Evolutionary conservation across 2,329 filamentous ascomycete genomes (phyloP).

Genomic region (Clathrospora elynae): DNA sequence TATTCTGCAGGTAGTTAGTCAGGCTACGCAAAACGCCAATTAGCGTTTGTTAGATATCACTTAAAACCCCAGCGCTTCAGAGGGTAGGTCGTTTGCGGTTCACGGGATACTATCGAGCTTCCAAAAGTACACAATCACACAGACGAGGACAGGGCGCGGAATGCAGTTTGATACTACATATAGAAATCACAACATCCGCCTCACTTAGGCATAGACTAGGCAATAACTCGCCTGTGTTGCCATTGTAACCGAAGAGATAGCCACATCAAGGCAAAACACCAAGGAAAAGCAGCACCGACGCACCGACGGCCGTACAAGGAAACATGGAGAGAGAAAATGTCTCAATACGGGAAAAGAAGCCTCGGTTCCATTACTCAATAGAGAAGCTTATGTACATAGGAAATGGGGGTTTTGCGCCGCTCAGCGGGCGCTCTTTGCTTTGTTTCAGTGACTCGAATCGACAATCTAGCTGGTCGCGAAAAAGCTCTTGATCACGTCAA

Average conservation of each 20-base stretch:
- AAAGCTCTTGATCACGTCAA: slow-evolving; percentile 36
- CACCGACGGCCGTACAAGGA: slow-evolving; percentile 16
- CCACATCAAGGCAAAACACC: slow-evolving; percentile 19
- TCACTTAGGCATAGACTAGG: too few relatives aligned
- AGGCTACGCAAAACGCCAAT: too few relatives aligned
- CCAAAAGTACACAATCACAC: background rate
- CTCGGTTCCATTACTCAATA: background rate
- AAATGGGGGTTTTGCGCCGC: slow-evolving; percentile 8
- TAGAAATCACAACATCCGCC: background rate
- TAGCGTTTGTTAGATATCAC: too few relatives aligned
- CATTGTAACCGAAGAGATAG: slow-evolving; percentile 10
- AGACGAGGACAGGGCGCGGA: too few relatives aligned
- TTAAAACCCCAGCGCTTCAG: too few relatives aligned
- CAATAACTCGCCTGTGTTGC: slow-evolving; percentile 10
- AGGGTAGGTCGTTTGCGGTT: too few relatives aligned
- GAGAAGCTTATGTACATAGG: slow-evolving; percentile 14
- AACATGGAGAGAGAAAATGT: background rate
- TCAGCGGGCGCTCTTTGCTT: slow-evolving; percentile 5
- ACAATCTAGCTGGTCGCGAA: slow-evolving; percentile 21
- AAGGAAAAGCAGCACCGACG: slow-evolving; percentile 6
- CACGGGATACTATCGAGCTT: too few relatives aligned
- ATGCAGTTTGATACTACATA: background rate
- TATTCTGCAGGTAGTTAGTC: too few relatives aligned
- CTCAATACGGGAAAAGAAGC: background rate
- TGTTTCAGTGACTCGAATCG: background rate